These are phyloP conservation scores for Aspergillus novoparasiticus DNA, from an alignment of 2,329 filamentous ascomycete species.

Conservation along the genomic window DNA sequence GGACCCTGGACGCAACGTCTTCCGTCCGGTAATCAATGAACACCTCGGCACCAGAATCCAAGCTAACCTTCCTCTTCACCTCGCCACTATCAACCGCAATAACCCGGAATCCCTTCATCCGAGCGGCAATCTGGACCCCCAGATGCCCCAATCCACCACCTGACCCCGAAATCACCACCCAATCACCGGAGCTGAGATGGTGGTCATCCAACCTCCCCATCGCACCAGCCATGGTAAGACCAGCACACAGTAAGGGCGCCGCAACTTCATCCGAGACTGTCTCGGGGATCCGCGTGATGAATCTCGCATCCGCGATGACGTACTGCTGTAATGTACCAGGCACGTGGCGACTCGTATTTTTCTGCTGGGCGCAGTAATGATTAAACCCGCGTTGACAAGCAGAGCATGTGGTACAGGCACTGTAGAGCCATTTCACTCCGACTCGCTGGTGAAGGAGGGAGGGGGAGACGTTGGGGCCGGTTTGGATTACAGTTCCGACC, in stretches of 20 bases:
- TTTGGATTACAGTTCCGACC: not conserved
- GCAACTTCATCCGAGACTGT: not conserved
- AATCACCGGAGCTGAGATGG: not conserved
- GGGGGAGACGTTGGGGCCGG: not conserved
- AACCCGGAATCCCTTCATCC: not conserved
- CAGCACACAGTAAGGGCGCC: not conserved
- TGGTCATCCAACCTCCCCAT: not conserved
- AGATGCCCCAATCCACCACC: not conserved
- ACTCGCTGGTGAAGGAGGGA: not conserved
- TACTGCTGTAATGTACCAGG: not conserved
- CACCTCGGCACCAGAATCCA: not conserved
- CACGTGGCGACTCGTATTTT: not conserved
- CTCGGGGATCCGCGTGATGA: not conserved
- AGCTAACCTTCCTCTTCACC: not conserved
- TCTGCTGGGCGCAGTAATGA: not conserved
- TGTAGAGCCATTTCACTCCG: not conserved
- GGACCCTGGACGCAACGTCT: not conserved
- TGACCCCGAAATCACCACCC: not conserved
- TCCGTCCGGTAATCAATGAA: not conserved
- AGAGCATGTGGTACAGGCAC: not conserved
- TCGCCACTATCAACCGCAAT: not conserved
- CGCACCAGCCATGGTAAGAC: not conserved
- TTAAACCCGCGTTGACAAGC: not conserved
- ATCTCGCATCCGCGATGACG: not conserved
- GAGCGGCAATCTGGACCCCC: not conserved